Evolutionary conservation across 345 rosid genomes (phyloP).

Genomic region (Stellera chamaejasme): DNA sequence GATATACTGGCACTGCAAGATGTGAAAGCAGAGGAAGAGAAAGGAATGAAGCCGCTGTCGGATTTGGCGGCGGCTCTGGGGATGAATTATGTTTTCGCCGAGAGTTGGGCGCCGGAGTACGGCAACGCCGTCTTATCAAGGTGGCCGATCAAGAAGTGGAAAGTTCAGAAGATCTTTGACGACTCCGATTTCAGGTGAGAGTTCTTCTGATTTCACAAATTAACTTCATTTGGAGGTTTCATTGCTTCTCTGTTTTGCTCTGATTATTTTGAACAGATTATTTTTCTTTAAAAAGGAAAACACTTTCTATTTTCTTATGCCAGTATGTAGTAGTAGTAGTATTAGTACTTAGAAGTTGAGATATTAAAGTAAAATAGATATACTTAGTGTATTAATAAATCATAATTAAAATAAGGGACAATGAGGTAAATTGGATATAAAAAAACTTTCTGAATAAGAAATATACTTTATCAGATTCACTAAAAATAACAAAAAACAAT

Average conservation of each 20-base stretch:
- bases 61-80: conserved; percentile 84
- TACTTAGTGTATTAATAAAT: no score
- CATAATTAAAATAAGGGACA: no score
- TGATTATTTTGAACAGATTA: neutral
- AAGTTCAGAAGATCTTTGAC: conserved; percentile 75
- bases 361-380: no score
- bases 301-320: no score
- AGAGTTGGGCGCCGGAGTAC: conserved; percentile 99
- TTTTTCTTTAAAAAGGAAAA: no score
- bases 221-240: neutral
- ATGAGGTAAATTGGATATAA: no score
- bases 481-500: no score
- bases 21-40: conserved; percentile 93
- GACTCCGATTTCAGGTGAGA: conserved; percentile 78
- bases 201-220: neutral
- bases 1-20: conserved; percentile 89
- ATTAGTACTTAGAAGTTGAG: no score
- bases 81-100: conserved; percentile 87
- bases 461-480: no score
- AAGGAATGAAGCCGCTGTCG: conserved; percentile 85
- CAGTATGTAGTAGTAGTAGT: no score
- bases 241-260: neutral
- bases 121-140: conserved; percentile 86
- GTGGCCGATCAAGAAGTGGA: conserved; percentile 77
- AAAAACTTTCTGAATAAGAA: no score